Conservation (phyloP, 1,284 basidiomycete species). For the Rugosomyces carneus region DNA sequence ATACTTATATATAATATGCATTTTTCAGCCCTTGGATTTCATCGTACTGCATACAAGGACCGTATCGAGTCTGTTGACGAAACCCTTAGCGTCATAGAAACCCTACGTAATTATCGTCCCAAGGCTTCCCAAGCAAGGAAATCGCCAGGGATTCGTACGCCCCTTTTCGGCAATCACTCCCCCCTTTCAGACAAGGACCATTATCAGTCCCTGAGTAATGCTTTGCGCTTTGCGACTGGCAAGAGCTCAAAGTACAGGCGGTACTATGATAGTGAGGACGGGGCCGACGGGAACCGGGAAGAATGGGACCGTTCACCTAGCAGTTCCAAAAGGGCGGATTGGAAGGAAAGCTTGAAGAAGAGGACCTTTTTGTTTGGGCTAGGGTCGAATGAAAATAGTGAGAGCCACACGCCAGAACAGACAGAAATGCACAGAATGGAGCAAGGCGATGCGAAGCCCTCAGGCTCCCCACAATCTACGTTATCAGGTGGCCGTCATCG, state of each 20-base stretch:
- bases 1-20: background rate
- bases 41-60: constrained; percentile 70
- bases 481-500: constrained; percentile 22
- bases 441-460: constrained; percentile 10
- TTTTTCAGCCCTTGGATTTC: constrained; percentile 58
- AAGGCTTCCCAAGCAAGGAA: constrained; percentile 30
- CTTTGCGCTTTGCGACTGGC: constrained; percentile 18
- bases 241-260: constrained; percentile 7
- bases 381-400: constrained; percentile 3
- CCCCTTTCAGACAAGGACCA: constrained; percentile 29
- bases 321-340: constrained; percentile 9
- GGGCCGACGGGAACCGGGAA: constrained; percentile 20
- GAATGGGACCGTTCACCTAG: constrained; percentile 19
- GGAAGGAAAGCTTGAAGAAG: constrained; percentile 20
- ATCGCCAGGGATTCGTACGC: constrained; percentile 33
- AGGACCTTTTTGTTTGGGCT: constrained; percentile 21
- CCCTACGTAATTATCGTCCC: constrained; percentile 66
- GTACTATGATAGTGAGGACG: constrained; percentile 21
- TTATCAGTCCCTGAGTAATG: constrained; percentile 24
- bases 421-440: constrained; percentile 14
- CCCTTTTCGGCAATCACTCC: constrained; percentile 27
- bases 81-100: constrained; percentile 60
- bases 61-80: constrained; percentile 54
- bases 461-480: constrained; percentile 5
- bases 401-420: background rate